A percentile compares a stretch with the other conserved stretches of the same genome.
Evolutionary conservation across 1,284 basidiomycete genomes (phyloP).

Genomic region (Inonotus hispidus): DNA sequence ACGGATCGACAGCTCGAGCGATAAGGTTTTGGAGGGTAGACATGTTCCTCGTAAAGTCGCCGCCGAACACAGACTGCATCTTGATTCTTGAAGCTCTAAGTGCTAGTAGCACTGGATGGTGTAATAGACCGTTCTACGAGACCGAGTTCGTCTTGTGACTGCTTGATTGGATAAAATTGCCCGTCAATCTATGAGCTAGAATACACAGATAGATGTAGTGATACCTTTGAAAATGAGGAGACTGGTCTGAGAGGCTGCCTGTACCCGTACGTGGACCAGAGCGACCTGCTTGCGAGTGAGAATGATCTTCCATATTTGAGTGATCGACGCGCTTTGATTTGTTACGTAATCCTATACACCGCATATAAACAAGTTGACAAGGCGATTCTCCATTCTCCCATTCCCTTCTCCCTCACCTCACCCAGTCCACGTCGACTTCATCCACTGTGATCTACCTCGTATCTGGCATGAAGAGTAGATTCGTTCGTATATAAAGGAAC

Average conservation of each 20-base stretch:
- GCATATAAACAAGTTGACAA: not conserved
- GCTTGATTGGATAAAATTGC: too few relatives aligned
- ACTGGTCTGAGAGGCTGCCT: too few relatives aligned
- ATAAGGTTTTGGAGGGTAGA: slow-evolving; percentile 67
- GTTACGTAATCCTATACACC: not conserved
- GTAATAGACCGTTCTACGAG: too few relatives aligned
- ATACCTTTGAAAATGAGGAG: too few relatives aligned
- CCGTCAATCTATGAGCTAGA: too few relatives aligned
- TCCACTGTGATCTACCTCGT: too few relatives aligned
- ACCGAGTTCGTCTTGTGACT: too few relatives aligned
- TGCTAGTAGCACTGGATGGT: not conserved
- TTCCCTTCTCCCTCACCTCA: not conserved
- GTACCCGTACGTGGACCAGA: not conserved
- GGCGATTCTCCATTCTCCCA: not conserved
- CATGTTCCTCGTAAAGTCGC: slow-evolving; percentile 14
- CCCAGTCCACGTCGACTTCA: too few relatives aligned
- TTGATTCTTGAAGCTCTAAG: not conserved
- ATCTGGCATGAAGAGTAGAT: too few relatives aligned
- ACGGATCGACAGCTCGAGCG: slow-evolving; percentile 85
- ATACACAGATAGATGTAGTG: too few relatives aligned
- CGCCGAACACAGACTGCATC: slow-evolving; percentile 9
- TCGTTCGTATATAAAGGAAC: too few relatives aligned
- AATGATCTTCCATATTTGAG: not conserved
- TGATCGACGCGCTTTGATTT: not conserved
- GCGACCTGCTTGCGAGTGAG: not conserved